These are phyloP conservation scores for Phoenix dactylifera DNA, from an alignment of 176 grass and related monocot genomes.

Conservation along the genomic window DNA sequence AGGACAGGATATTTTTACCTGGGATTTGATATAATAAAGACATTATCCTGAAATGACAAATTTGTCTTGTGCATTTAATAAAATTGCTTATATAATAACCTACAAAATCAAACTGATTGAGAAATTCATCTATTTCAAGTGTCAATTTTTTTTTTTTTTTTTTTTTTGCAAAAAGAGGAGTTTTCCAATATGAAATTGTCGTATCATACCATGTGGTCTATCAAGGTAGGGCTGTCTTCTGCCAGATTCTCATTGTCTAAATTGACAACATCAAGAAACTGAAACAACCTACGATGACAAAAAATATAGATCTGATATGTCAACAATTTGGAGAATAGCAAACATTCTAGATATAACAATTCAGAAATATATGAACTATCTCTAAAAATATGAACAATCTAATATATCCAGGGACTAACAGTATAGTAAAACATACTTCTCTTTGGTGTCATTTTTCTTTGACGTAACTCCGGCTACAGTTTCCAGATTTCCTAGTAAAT, in stretches of 20 bases:
- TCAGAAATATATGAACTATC: too few relatives aligned
- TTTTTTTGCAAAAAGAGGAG: too few relatives aligned
- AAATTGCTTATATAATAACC: too few relatives aligned
- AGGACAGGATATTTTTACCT: conserved; percentile 98
- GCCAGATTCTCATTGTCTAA: conserved; percentile 63
- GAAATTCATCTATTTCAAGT: too few relatives aligned
- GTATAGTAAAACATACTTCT: conserved; percentile 56
- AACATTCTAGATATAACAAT: too few relatives aligned
- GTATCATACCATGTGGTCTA: conserved; percentile 68
- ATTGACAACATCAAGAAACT: conserved; percentile 89
- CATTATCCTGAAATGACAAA: conserved; percentile 62
- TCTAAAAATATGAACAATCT: too few relatives aligned
- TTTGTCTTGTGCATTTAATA: not conserved
- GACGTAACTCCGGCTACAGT: conserved; percentile 85
- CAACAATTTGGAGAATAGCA: conserved; percentile 2
- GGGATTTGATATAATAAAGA: conserved; percentile 99
- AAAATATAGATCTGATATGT: not conserved
- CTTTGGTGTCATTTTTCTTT: conserved; percentile 98
- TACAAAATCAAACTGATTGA: too few relatives aligned
- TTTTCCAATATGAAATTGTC: not conserved
- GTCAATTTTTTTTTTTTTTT: too few relatives aligned
- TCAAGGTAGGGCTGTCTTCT: conserved; percentile 79
- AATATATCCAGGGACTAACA: not conserved
- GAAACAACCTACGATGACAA: conserved; percentile 54
- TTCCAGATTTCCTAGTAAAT: conserved; percentile 67